These are phyloP conservation scores for Cinnamomum micranthum DNA, from an alignment of 164 flowering plant species.

Conservation along the genomic window DNA sequence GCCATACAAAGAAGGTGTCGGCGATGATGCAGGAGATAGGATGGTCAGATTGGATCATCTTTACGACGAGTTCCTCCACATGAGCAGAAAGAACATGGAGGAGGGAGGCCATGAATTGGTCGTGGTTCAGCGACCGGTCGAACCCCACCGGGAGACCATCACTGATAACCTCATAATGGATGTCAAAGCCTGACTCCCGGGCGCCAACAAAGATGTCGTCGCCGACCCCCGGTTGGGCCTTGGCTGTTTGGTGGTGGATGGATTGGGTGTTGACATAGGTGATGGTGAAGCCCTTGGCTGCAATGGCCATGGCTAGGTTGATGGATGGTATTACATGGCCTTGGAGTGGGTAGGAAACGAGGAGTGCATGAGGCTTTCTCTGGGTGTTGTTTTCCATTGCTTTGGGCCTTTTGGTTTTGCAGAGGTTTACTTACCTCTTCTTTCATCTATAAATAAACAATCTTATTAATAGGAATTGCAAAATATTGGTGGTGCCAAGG, in stretches of 20 bases:
- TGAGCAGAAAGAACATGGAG: constrained; percentile 62
- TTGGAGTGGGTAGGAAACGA: constrained; percentile 73
- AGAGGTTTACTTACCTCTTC: too few species aligned
- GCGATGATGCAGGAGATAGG: constrained; percentile 54
- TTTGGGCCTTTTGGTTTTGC: too few species aligned
- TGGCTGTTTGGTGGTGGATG: constrained; percentile 50
- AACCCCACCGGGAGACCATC: constrained; percentile 75
- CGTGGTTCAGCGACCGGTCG: constrained; percentile 70
- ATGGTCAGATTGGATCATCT: constrained; percentile 20
- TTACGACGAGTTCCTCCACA: constrained; percentile 44
- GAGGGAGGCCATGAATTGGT: constrained; percentile 54
- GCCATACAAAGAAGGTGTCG: constrained; percentile 83
- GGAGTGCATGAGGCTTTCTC: constrained; percentile 50
- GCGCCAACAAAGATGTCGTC: constrained; percentile 49
- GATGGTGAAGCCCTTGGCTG: constrained; percentile 70
- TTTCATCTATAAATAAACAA: too few species aligned
- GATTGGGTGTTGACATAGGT: constrained; percentile 71
- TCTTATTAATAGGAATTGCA: too few species aligned
- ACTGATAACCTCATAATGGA: constrained; percentile 49
- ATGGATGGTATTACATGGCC: constrained; percentile 79
- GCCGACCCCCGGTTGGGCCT: constrained; percentile 18
- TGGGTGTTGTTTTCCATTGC: too few species aligned
- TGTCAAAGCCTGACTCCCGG: constrained; percentile 52
- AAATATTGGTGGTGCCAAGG: too few species aligned
- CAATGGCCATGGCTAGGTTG: constrained; percentile 65